Conservation (phyloP, 2,329 filamentous ascomycete species). For the Fusarium armeniacum region DNA sequence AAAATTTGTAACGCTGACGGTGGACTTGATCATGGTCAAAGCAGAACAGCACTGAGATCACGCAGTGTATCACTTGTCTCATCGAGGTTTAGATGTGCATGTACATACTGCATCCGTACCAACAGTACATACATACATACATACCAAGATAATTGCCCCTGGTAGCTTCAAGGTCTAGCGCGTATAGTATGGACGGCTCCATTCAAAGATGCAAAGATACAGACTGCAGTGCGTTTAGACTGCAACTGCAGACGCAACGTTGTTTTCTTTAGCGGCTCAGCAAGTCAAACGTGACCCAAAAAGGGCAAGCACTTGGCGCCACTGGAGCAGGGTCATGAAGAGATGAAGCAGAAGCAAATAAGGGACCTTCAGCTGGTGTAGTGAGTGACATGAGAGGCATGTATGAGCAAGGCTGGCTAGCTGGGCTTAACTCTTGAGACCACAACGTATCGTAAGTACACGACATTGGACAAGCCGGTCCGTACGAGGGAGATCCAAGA, state of each 20-base stretch:
- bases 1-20: constrained; percentile 4
- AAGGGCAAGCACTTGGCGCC: constrained; percentile 23
- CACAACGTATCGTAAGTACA: constrained; percentile 1
- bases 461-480: constrained; percentile 10
- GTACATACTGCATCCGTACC: not conserved
- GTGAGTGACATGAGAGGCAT: constrained; percentile 5
- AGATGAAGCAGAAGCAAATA: constrained; percentile 6
- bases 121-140: not conserved
- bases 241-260: constrained; percentile 40
- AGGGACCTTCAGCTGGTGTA: constrained; percentile 27
- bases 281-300: constrained; percentile 18
- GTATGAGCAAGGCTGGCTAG: constrained; percentile 9
- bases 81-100: constrained; percentile 9
- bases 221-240: constrained; percentile 7
- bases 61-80: constrained; percentile 17
- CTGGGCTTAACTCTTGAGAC: constrained; percentile 9
- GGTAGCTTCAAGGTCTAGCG: constrained; percentile 27
- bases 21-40: constrained; percentile 24
- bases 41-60: constrained; percentile 21
- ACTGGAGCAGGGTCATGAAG: constrained; percentile 22
- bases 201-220: constrained; percentile 14
- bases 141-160: constrained; percentile 15
- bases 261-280: constrained; percentile 41
- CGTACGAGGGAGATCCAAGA: not conserved
- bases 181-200: constrained; percentile 16